Evolutionary conservation across 2,329 filamentous ascomycete genomes (phyloP).

Genomic region (Didymellaceae sp.): DNA sequence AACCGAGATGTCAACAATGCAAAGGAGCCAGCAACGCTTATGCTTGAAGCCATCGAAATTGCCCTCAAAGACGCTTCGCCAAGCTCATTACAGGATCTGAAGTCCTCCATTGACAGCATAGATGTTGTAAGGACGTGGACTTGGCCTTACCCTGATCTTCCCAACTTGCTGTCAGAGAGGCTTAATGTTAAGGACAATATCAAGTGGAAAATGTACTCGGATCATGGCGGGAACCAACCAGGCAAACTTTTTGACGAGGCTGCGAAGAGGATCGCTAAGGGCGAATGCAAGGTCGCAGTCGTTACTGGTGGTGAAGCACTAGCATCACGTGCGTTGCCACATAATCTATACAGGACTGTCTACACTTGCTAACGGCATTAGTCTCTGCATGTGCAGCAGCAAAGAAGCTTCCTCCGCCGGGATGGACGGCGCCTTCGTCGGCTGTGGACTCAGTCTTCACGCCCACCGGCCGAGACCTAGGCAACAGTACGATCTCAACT

Average conservation of each 20-base stretch:
- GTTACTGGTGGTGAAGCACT: slow-evolving; percentile 70
- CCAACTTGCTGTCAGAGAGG: slow-evolving; percentile 58
- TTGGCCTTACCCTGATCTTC: slow-evolving; percentile 68
- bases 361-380: slow-evolving; percentile 27
- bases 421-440: slow-evolving; percentile 62
- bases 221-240: slow-evolving; percentile 70
- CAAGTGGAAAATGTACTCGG: slow-evolving; percentile 58
- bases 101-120: slow-evolving; percentile 62
- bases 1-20: slow-evolving; percentile 61
- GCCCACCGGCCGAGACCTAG: slow-evolving; percentile 56
- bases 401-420: slow-evolving; percentile 62
- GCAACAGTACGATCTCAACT: slow-evolving; percentile 47
- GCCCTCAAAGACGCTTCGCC: slow-evolving; percentile 60
- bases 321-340: slow-evolving; percentile 58
- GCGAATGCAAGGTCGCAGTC: slow-evolving; percentile 63
- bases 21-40: slow-evolving; percentile 65
- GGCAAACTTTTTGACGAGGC: slow-evolving; percentile 69
- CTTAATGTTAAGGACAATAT: slow-evolving; percentile 57
- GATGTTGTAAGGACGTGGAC: slow-evolving; percentile 69
- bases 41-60: slow-evolving; percentile 61
- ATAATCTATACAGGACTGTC: not conserved
- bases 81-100: slow-evolving; percentile 45
- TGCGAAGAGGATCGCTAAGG: slow-evolving; percentile 61
- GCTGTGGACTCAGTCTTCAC: slow-evolving; percentile 58
- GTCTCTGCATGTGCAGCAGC: slow-evolving; percentile 61